phyloP scores from a whole-genome alignment of 73 alveolate species.

The Paramecium biaurelia region DNA sequence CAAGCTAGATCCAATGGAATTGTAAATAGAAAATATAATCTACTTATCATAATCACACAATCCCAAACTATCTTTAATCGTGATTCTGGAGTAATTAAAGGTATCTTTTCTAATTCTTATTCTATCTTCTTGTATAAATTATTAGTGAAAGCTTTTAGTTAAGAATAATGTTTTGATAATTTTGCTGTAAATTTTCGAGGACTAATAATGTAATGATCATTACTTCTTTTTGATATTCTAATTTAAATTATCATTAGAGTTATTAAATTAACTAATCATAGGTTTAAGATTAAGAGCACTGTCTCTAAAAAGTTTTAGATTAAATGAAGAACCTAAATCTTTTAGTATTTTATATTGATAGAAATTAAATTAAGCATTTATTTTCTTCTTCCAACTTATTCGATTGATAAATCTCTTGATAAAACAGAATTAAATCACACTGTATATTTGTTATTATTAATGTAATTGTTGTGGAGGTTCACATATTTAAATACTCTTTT shows the following conservation, averaged over 20 bases:
- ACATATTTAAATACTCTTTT: not conserved
- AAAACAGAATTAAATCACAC: not conserved
- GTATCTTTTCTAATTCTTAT: not conserved
- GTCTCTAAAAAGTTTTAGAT: not conserved
- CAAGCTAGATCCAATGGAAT: conserved; percentile 41
- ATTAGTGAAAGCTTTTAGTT: not conserved
- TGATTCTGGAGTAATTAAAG: conserved; percentile 12
- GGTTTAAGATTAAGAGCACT: conserved; percentile 24
- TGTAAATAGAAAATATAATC: conserved; percentile 1
- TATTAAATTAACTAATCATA: conserved; percentile 31
- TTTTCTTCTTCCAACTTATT: conserved; percentile 37
- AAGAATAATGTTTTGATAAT: not conserved
- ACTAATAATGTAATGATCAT: not conserved
- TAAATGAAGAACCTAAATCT: conserved; percentile 31
- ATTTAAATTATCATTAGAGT: not conserved
- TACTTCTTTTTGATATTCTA: not conserved
- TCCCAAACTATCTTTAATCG: conserved; percentile 39
- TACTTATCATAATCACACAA: not conserved
- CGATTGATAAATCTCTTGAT: not conserved
- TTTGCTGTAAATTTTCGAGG: not conserved
- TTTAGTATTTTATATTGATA: not conserved
- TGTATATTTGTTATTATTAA: not conserved
- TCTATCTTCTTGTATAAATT: not conserved
- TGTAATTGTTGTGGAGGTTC: not conserved
- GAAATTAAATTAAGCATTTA: not conserved